phyloP scores from a whole-genome alignment of 306 rosid species.

The Acacia confusa region DNA sequence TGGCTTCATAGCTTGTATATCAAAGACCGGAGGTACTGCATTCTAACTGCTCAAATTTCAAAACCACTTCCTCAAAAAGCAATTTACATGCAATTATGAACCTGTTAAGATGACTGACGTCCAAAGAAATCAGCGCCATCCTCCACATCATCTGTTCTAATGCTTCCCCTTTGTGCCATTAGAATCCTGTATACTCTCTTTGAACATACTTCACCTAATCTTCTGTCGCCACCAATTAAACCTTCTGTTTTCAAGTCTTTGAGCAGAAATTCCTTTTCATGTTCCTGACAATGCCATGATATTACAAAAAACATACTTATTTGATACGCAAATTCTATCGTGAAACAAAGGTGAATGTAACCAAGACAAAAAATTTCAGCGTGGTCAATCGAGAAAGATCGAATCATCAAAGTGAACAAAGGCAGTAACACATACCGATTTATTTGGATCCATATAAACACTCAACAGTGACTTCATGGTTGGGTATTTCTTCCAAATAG shows the following conservation, averaged over 20 bases:
- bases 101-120: conserved; percentile 28
- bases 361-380: neutral
- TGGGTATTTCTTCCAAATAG: conserved; percentile 89
- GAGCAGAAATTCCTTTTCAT: conserved; percentile 83
- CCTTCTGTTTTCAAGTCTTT: conserved; percentile 75
- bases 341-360: neutral
- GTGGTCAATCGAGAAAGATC: conserved; percentile 12
- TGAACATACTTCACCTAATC: conserved; percentile 86
- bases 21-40: neutral
- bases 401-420: conserved; percentile 26
- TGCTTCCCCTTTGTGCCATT: conserved; percentile 73
- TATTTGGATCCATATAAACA: conserved; percentile 75
- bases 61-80: conserved; percentile 12
- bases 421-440: conserved; percentile 54
- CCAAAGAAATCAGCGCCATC: conserved; percentile 85
- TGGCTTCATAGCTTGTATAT: too few relatives aligned
- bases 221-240: conserved; percentile 71
- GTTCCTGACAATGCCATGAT: conserved; percentile 70
- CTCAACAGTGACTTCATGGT: conserved; percentile 84
- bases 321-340: conserved; percentile 12
- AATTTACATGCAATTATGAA: neutral
- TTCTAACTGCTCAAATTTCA: neutral
- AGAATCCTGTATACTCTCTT: conserved; percentile 86
- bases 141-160: conserved; percentile 82
- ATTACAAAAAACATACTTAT: conserved; percentile 13